Evolutionary conservation across 805 yeast species (phyloP).

Genomic region (Monosporozyma siamensis): DNA sequence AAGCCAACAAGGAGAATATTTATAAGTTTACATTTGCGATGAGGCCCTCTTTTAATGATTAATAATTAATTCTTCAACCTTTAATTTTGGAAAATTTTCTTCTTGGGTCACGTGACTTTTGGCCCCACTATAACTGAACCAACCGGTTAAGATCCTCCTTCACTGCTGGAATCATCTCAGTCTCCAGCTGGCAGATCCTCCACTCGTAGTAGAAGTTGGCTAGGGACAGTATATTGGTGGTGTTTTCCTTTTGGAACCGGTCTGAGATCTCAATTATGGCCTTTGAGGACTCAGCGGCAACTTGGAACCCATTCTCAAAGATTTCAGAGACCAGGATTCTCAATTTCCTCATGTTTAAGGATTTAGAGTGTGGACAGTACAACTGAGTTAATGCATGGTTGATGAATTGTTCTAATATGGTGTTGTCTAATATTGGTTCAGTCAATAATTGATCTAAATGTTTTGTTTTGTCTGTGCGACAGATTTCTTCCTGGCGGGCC

Average conservation of each 20-base stretch:
- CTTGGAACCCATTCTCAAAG: conserved; percentile 6
- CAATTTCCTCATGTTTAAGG: conserved; percentile 17
- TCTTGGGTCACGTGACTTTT: too few species aligned
- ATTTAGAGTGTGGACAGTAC: conserved; percentile 18
- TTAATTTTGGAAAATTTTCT: too few species aligned
- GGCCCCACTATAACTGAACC: background rate
- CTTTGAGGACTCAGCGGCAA: conserved; percentile 7
- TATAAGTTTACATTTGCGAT: too few species aligned
- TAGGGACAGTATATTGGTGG: conserved; percentile 18
- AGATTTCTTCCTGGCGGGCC: conserved; percentile 22
- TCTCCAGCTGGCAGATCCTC: conserved; percentile 19
- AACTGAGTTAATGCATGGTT: conserved; percentile 18
- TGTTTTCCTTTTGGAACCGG: conserved; percentile 5
- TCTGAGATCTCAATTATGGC: conserved; percentile 12
- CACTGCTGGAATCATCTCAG: conserved; percentile 16
- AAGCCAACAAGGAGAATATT: too few species aligned
- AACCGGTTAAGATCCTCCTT: conserved; percentile 7
- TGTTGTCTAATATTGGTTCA: conserved; percentile 24
- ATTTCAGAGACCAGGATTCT: conserved; percentile 16
- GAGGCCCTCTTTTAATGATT: too few species aligned
- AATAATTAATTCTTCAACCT: too few species aligned
- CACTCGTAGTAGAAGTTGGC: conserved; percentile 24
- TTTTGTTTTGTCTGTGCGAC: conserved; percentile 14
- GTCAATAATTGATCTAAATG: conserved; percentile 11
- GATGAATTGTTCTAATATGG: conserved; percentile 13